These are phyloP conservation scores for Yamadazyma kanchanaburiensis DNA, from an alignment of 1,139 yeast genomes.

Conservation along the genomic window DNA sequence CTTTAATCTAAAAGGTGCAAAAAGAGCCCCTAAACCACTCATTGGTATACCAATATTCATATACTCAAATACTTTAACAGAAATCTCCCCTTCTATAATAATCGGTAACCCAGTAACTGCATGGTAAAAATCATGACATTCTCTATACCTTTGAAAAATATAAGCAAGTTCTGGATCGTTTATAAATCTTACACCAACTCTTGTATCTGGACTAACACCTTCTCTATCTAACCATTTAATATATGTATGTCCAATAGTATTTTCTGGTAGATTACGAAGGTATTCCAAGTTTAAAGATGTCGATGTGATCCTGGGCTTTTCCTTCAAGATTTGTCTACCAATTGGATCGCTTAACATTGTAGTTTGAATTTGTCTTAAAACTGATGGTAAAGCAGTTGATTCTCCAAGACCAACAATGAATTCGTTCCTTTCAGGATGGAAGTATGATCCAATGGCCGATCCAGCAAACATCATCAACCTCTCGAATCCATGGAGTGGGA, in stretches of 20 bases:
- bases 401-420: constrained; percentile 94
- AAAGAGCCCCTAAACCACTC: constrained; percentile 88
- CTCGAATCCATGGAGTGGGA: constrained; percentile 68
- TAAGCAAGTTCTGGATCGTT: constrained; percentile 91
- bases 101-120: constrained; percentile 89
- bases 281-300: constrained; percentile 62
- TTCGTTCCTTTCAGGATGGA: constrained; percentile 79
- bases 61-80: constrained; percentile 88
- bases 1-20: constrained; percentile 75
- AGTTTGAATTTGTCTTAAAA: constrained; percentile 58
- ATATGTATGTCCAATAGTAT: constrained; percentile 76
- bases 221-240: constrained; percentile 81
- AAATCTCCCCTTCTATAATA: constrained; percentile 91
- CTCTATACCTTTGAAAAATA: constrained; percentile 88
- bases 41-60: constrained; percentile 92
- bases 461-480: constrained; percentile 62
- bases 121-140: constrained; percentile 96
- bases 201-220: constrained; percentile 90
- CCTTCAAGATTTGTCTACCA: constrained; percentile 76
- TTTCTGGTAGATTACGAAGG: constrained; percentile 59
- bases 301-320: constrained; percentile 80
- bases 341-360: constrained; percentile 72
- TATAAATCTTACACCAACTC: constrained; percentile 82
- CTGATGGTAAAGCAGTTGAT: constrained; percentile 73
- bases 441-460: constrained; percentile 78